phyloP scores from a whole-genome alignment of 352 stramenopile species.

The Blastocystis sp. region DNA sequence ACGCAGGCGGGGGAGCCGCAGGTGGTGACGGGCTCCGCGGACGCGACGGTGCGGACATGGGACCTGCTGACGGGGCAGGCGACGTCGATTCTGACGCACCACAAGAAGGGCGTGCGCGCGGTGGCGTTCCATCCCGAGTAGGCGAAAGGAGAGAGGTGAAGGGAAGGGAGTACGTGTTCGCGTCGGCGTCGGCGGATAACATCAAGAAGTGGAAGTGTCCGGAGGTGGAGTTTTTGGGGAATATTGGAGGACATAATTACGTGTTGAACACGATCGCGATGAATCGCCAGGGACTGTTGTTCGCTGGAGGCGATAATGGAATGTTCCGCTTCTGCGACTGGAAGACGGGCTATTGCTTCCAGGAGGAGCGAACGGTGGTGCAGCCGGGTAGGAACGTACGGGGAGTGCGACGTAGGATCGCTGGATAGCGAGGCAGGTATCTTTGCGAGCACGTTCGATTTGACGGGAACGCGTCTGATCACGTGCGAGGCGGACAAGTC shows the following conservation, averaged over 20 bases:
- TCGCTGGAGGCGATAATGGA: constrained; percentile 87
- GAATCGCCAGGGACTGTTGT: constrained; percentile 90
- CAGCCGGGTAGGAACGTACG: constrained; percentile 63
- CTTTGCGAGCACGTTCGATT: constrained; percentile 88
- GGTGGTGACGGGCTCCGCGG: constrained; percentile 77
- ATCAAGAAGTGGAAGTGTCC: constrained; percentile 95
- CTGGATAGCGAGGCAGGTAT: constrained; percentile 94
- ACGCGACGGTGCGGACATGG: constrained; percentile 92
- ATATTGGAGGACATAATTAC: constrained; percentile 87
- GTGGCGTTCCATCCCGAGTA: constrained; percentile 73
- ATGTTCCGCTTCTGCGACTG: constrained; percentile 97
- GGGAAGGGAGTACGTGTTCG: constrained; percentile 83
- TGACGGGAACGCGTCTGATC: constrained; percentile 89
- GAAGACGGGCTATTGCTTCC: constrained; percentile 89
- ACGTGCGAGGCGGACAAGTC: constrained; percentile 97
- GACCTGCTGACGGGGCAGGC: constrained; percentile 91
- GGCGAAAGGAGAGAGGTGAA: constrained; percentile 57
- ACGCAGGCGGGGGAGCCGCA: constrained; percentile 89
- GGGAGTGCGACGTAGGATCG: constrained; percentile 71
- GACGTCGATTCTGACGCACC: constrained; percentile 96
- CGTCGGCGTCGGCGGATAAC: constrained; percentile 87
- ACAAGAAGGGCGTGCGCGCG: constrained; percentile 91
- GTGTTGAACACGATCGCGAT: constrained; percentile 94
- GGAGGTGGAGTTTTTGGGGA: constrained; percentile 82
- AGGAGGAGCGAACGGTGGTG: constrained; percentile 81